Evolutionary conservation across 2,329 filamentous ascomycete species (phyloP), one percentile per base, ranked within the genome.

Genomic region (Colletotrichum navitas): DNA sequence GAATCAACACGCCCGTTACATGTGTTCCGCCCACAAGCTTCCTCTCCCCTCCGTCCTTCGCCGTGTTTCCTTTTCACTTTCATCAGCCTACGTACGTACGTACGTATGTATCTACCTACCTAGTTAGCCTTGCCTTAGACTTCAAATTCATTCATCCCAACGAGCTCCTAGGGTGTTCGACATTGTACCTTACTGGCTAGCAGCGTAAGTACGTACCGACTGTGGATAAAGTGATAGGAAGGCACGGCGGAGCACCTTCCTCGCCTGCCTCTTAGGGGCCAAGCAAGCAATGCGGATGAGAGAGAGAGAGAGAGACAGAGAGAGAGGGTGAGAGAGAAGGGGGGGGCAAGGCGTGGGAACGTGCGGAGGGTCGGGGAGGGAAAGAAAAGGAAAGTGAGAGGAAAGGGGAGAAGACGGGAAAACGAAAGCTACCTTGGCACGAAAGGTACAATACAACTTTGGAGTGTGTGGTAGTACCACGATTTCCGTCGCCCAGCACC

Each of bases 401-500:
- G 29, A 39, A 63, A 41, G 41, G 41, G 7, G 7, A 29, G 41
- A 39, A 34, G 52, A 26, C 29, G 61, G 47, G 55, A 10, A 52
- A 36, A 43, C 21, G 12, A 36, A 51, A 51, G 59, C 43, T 45
- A 62, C 18, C 21, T 45, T 18, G 21, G 43, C 12, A 5, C n/a
- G 24, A 43, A 63, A 63, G 45, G 36, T 54, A 63, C 47, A 63
- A 32, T 54, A 63, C 47, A 63, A 32, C 16, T 4, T n/a, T 11
- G 49, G 61, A 54, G 36, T 11, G 61, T 52, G 61, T 49, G 34
- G 41, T 24, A 24, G 55, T 61, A 61, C 64, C n/a, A n/a, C 47
- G 65, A 55, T 63, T 67, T 63, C 63, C 32, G 62, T 45, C 32
- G 51, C 39, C 36, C 63, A 49, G 62, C 66, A 47, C 32, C 49